Base-by-base conservation (phyloP, 2,329 filamentous ascomycete genomes). In the Colletotrichum sp. region DNA sequence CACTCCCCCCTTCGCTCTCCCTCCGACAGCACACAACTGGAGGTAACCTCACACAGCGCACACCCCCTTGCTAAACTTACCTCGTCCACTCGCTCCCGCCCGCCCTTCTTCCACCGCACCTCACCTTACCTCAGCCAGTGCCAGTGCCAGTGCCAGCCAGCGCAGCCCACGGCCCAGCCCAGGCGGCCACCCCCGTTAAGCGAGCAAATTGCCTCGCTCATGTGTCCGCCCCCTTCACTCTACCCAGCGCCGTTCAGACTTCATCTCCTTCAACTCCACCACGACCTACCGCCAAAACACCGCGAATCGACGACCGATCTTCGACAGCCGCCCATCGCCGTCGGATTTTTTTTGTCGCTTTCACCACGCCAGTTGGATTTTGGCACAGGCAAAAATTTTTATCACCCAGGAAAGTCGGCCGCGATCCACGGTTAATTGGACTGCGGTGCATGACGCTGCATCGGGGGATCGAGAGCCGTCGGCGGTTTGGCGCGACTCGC, bases 401-500 rank as follows among this genome's bases (percentile, higher is more conserved):
- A 60, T 21, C 24, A 21, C 24, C 32, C 65, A 59, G 67, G 43
- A 60, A 74, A 43, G 39, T 36, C 71, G 48, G 55, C 64, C 28
- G 52, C 70, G 74, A 73, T 55, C 59, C 57, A 76, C 70, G 34
- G 59, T 64, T 48, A 26, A 75, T 71, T 73, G 64, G 52, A 66
- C 18, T 73, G 73, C 67, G 78, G 77, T 84, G 82, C 80, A 85
- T 85, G 84, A 80, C 81, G 82, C 80, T 81, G 80, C 79, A 79
- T 79, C 81, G 78, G 81, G 83, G 77, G 78, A 77, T 82, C 78
- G 81, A 81, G 81, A 82, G 79, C 81, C 83, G 83, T 84, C 84
- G 82, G 82, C 82, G 80, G 80, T 82, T 81, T 83, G 81, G 82
- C 82, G 84, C 82, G 81, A 82, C 82, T 84, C 80, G 82, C 82